Conservation (phyloP, 108 stramenopile genomes). For the Discostella pseudostelligera region DNA sequence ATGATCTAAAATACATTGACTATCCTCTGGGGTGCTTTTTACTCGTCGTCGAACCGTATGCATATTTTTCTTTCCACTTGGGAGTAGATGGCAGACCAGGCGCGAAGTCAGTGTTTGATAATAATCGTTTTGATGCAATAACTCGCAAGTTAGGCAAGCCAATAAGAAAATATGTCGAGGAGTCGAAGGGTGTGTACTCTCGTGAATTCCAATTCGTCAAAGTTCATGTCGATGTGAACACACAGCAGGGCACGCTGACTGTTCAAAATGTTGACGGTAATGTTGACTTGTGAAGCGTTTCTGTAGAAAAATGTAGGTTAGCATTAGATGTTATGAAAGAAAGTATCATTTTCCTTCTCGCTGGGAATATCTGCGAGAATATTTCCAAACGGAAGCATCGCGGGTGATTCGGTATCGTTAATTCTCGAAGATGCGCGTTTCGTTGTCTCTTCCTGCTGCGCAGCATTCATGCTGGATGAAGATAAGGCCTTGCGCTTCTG, state of each 20-base stretch:
- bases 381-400: constrained; percentile 34
- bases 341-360: constrained; percentile 26
- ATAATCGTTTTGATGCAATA: constrained; percentile 14
- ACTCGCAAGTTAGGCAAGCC: constrained; percentile 23
- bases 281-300: too few relatives aligned
- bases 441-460: neutral
- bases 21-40: constrained; percentile 35
- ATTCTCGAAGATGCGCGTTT: constrained; percentile 10
- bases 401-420: constrained; percentile 4
- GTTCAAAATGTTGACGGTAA: constrained; percentile 2
- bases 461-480: constrained; percentile 19
- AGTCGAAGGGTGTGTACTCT: neutral
- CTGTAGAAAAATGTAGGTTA: too few relatives aligned
- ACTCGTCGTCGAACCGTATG: constrained; percentile 27
- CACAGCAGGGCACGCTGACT: constrained; percentile 1
- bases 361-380: constrained; percentile 29
- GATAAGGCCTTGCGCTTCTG: constrained; percentile 12
- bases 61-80: constrained; percentile 36
- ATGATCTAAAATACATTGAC: constrained; percentile 13
- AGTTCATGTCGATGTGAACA: constrained; percentile 9
- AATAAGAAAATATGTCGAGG: constrained; percentile 9
- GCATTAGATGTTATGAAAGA: too few relatives aligned
- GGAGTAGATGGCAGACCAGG: constrained; percentile 13
- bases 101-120: neutral
- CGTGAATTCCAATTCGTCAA: constrained; percentile 16